Base-by-base conservation (phyloP, 202 grass and related monocot species). In the Setaria italica region DNA sequence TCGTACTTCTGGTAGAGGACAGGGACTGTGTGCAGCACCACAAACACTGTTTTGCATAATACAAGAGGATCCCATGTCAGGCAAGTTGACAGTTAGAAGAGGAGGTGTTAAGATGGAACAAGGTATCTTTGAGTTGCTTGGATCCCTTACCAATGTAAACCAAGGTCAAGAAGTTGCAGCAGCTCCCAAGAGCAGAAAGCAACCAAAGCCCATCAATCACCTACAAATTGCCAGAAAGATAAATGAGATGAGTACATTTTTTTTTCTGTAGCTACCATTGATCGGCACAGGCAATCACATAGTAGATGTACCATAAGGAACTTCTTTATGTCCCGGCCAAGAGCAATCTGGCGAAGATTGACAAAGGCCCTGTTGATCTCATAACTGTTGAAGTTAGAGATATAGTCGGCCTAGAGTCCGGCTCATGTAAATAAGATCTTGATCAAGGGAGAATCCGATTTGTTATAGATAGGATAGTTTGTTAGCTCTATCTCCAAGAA, bases 111-210 rank as follows among this genome's bases (percentile, higher is more conserved):
- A 74, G 45, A 41, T 41, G 39, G 37, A 55, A 46, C 21, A 68
- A 78, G 14, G 20, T 62, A 0, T 43, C 16, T 83, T 32, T 67
- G 47, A 56, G 35, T 29, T 32, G 59, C 59, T 37, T 50, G 63
- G 30, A 80, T 82, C 37, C 20, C 85, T 96, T 97, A 99, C 97
- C 80, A 72, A 94, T 82, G 78, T 96, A 99, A 82, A 96, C 59
- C 80, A 99, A 86, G 53, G 97, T 94, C 97, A 99, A 91, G 85
- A 99, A 97, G 87, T 88, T 92, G 84, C 90, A 92, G 79, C 63
- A 99, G 54, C 86, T 94, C 30, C 97, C 97, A 12, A 99, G 49
- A 29, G 90, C 80, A 45, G 97, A 97, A 67, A 97, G 94, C 39
- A 99, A 46, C 94, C 94, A 99, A 81, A 99, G 74, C 54, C 91